These are phyloP conservation scores for Torrubiella hemipterigena DNA, from an alignment of 2,329 filamentous ascomycete species.

Conservation along the genomic window DNA sequence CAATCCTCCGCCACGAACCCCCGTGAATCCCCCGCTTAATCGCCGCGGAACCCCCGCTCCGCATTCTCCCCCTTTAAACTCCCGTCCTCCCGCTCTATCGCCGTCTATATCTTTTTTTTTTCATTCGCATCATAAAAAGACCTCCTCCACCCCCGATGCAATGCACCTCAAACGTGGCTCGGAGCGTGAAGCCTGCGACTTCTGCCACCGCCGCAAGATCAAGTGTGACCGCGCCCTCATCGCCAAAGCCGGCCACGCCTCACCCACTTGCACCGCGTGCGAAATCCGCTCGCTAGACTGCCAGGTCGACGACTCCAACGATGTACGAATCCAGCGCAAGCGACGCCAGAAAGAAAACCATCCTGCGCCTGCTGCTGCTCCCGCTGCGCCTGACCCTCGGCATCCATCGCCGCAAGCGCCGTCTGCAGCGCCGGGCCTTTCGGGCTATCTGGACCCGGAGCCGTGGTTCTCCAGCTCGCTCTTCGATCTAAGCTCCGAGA, in stretches of 20 bases:
- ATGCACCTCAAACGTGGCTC: not conserved
- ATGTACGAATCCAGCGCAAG: not conserved
- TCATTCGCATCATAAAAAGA: no score
- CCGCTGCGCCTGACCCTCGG: no score
- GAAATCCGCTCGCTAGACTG: not conserved
- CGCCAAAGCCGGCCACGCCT: slow-evolving; percentile 1
- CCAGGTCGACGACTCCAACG: not conserved
- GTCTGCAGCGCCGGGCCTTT: no score
- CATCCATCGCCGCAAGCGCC: no score
- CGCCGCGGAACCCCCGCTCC: slow-evolving; percentile 1
- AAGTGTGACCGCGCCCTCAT: slow-evolving; percentile 8
- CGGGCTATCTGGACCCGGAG: not conserved
- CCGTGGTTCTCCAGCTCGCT: not conserved
- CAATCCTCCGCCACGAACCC: not conserved
- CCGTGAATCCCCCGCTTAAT: slow-evolving; percentile 3
- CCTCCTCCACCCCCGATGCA: no score
- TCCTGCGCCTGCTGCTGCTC: not conserved
- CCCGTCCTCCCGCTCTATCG: no score
- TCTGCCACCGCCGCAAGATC: slow-evolving; percentile 5
- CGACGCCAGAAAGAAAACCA: not conserved
- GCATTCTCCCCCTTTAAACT: not conserved
- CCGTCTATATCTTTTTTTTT: no score
- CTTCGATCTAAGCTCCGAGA: not conserved
- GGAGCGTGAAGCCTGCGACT: slow-evolving; percentile 3
- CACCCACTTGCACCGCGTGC: not conserved